Evolutionary conservation across 2,329 filamentous ascomycete species (phyloP).

Genomic region (Colletotrichum cordylinicola): DNA sequence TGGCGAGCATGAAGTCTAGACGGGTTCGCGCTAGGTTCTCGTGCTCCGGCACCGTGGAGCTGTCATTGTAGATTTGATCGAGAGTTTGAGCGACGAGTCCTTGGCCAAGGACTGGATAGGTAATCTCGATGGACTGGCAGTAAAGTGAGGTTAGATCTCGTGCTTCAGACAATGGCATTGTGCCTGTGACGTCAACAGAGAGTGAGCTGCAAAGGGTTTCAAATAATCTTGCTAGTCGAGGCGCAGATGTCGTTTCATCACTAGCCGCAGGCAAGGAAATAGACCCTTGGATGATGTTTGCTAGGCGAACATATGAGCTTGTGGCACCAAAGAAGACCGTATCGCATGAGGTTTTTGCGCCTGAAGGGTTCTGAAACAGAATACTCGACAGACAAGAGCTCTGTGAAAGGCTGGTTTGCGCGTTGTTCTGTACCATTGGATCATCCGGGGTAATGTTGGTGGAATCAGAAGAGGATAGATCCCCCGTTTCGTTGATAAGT

Average conservation of each 20-base stretch:
- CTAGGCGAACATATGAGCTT: neutral
- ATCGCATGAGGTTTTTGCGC: neutral
- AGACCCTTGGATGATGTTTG: neutral
- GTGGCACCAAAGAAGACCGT: neutral
- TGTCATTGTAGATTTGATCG: neutral
- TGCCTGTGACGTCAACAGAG: neutral
- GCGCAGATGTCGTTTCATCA: neutral
- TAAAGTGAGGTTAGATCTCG: neutral
- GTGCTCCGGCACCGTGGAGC: neutral
- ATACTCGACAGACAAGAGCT: neutral
- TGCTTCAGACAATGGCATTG: neutral
- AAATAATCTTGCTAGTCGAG: neutral
- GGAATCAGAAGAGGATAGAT: neutral
- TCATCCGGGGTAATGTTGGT: neutral
- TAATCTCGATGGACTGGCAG: neutral
- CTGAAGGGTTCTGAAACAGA: neutral
- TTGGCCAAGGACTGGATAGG: neutral
- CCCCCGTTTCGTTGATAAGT: neutral
- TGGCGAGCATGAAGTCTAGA: neutral
- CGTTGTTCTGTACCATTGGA: neutral
- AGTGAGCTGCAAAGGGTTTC: neutral
- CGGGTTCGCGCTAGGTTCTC: neutral
- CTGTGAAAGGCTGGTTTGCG: neutral
- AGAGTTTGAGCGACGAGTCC: neutral
- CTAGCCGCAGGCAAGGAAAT: neutral